Evolutionary conservation across 1,284 basidiomycete species (phyloP), one percentile per base, ranked within the genome.

Genomic region (Trichosporon asahii): DNA sequence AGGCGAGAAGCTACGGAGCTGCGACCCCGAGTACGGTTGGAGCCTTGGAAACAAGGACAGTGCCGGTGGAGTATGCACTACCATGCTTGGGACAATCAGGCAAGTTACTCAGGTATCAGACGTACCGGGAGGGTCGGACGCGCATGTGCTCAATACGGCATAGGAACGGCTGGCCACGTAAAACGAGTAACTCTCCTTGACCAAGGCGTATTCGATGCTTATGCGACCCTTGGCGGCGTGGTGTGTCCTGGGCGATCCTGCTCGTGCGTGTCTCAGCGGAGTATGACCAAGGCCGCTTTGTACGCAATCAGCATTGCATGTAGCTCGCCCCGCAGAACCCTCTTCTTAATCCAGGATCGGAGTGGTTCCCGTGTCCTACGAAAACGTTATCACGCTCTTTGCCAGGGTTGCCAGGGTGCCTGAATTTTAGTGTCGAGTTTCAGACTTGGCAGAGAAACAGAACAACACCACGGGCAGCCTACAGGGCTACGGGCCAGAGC

Each of bases 341-440:
- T 61, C 57, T 61, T 61, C 57, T 61, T 61, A 61, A 61, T 61
- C 57, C 57, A 33, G 57, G 57, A 61, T 61, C 57, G 57, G 57
- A 61, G 57, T 11, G 11, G 57, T 61, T 61, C 57, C 57, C 57
- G 57, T 61, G 57, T 31, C 57, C 57, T 61, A 61, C 57, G 57
- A 61, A 31, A 14, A 61, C 57, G 57, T 61, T 61, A 61, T 61
- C 57, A n/a, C 27, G 15, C 57, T 61, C 57, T 15, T 18, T 61
- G 57, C 27, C 29, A 33, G 29, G 29, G 57, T 61, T 61, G 57
- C 18, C 18, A 33, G 29, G 29, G 57, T 61, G 57, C 57, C 57
- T 61, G 57, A 33, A 33, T 18, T 60, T 61, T 31, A 61, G 57
- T 61, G 27, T 31, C 18, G 29, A 31, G 57, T 61, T 61, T 61